phyloP scores from a whole-genome alignment of 768 basidiomycete species.

The Boletus barrowsii region DNA sequence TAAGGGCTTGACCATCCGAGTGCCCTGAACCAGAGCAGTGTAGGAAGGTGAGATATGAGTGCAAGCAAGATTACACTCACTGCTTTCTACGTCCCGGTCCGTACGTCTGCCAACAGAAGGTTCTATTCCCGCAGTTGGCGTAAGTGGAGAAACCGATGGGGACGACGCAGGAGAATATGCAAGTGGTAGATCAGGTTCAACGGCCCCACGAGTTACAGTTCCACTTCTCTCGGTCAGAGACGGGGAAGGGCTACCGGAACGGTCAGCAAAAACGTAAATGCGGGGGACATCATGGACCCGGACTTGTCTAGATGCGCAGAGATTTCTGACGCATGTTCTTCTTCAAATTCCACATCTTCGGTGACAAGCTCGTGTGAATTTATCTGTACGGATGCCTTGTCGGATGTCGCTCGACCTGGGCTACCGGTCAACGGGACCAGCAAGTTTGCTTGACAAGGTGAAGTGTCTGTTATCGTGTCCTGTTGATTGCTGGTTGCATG shows the following conservation, averaged over 20 bases:
- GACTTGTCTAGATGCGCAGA: slow-evolving; percentile 3
- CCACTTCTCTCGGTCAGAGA: background rate
- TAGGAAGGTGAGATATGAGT: background rate
- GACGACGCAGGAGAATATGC: background rate
- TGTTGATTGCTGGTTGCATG: background rate
- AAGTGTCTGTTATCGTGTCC: background rate
- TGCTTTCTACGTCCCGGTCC: background rate
- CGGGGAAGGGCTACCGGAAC: background rate
- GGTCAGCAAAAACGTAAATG: background rate
- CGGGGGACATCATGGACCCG: background rate
- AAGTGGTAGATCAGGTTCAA: background rate
- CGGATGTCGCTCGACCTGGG: background rate
- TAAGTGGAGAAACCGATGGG: background rate
- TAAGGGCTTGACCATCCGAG: background rate
- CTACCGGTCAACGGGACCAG: background rate
- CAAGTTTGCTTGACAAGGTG: background rate
- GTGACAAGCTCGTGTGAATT: background rate
- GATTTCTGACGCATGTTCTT: background rate
- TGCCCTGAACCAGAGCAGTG: background rate
- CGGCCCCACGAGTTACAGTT: no score
- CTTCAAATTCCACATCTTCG: background rate
- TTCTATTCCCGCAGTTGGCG: background rate
- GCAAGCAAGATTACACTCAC: background rate
- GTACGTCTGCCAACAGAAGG: background rate
- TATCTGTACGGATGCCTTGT: background rate